Evolutionary conservation across 192 early-diverging fungal species (phyloP).

Genomic region (Mortierella hygrophila): DNA sequence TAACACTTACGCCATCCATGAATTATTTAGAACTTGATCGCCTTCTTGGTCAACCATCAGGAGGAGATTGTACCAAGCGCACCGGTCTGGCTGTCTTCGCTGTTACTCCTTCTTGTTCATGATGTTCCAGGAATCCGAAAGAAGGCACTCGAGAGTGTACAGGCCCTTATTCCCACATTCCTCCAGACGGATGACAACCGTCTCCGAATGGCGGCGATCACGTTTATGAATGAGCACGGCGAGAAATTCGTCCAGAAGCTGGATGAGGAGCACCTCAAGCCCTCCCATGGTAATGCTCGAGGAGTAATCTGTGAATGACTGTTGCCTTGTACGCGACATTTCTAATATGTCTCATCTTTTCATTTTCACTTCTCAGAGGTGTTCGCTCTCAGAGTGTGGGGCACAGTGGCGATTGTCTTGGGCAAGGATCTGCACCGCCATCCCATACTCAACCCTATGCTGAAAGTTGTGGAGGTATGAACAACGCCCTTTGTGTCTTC

Average conservation of each 20-base stretch:
- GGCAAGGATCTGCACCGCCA: slow-evolving; percentile 34
- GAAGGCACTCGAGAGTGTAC: slow-evolving; percentile 28
- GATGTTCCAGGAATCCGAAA: slow-evolving; percentile 34
- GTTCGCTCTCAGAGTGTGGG: slow-evolving; percentile 48
- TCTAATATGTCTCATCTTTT: not conserved
- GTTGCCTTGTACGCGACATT: not conserved
- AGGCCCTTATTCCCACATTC: slow-evolving; percentile 19
- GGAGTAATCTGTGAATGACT: not conserved
- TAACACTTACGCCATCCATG: not conserved
- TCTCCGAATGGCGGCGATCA: not conserved
- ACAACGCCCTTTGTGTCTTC: not conserved
- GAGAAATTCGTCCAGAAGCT: slow-evolving; percentile 16
- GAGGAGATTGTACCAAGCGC: slow-evolving; percentile 22
- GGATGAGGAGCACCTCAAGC: slow-evolving; percentile 16
- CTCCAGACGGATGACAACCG: slow-evolving; percentile 33
- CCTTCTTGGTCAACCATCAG: slow-evolving; percentile 17
- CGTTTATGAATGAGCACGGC: slow-evolving; percentile 28
- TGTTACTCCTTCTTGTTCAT: slow-evolving; percentile 16
- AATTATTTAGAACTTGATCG: slow-evolving; percentile 12
- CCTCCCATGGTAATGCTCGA: not conserved
- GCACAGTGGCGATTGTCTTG: slow-evolving; percentile 25
- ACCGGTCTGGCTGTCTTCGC: slow-evolving; percentile 20
- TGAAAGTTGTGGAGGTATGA: slow-evolving; percentile 43
- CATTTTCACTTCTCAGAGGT: slow-evolving; percentile 27
- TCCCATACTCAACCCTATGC: slow-evolving; percentile 32